Evolutionary conservation across 106 monocot genomes (phyloP).

Genomic region (Platanthera zijinensis): DNA sequence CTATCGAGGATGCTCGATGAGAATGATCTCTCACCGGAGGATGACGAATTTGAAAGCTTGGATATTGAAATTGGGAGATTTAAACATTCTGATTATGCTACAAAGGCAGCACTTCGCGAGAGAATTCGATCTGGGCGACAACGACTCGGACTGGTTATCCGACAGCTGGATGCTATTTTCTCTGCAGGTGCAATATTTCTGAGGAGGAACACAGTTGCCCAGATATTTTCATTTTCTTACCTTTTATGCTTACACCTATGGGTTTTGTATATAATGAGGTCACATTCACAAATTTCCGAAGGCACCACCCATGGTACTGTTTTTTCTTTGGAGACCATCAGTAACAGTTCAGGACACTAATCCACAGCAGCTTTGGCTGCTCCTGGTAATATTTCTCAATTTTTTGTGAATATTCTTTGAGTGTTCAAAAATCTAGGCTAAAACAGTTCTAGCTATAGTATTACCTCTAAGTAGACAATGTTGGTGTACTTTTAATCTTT

Average conservation of each 20-base stretch:
- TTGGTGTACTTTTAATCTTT: not conserved
- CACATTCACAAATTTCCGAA: constrained; percentile 36
- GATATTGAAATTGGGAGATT: constrained; percentile 55
- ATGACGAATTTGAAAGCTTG: constrained; percentile 12
- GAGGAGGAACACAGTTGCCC: constrained; percentile 58
- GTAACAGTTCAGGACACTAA: constrained; percentile 26
- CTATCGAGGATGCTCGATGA: constrained; percentile 46
- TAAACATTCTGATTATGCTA: constrained; percentile 9
- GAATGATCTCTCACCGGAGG: constrained; percentile 20
- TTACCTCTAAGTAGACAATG: not conserved
- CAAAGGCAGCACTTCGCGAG: constrained; percentile 20
- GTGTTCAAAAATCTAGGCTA: too few relatives aligned
- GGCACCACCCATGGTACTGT: constrained; percentile 25
- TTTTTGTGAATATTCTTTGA: not conserved
- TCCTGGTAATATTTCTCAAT: not conserved
- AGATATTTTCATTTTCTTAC: constrained; percentile 44
- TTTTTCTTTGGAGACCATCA: constrained; percentile 41
- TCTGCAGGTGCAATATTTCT: constrained; percentile 57
- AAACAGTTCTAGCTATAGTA: not conserved
- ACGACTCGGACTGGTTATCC: constrained; percentile 42
- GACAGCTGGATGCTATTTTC: constrained; percentile 70
- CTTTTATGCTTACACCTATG: constrained; percentile 67
- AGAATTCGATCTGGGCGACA: constrained; percentile 40
- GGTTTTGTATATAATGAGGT: constrained; percentile 61
- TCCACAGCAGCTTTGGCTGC: not conserved